Evolutionary conservation across 1,139 yeast species (phyloP), one percentile per base, ranked within the genome.

Genomic region (Pneumocystis wakefieldiae): DNA sequence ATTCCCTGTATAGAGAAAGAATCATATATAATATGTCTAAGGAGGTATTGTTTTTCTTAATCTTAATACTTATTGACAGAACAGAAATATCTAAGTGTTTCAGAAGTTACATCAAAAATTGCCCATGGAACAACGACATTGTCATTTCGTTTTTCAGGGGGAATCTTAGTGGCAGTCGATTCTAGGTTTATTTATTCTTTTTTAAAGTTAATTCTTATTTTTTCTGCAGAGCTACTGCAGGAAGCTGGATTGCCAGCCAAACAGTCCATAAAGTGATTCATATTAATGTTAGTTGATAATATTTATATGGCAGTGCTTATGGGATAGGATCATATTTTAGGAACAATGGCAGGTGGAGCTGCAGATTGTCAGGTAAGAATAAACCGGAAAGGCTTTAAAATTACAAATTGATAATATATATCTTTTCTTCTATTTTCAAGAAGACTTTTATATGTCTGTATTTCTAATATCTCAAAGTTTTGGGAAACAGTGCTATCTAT

Each of bases 261-360:
- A 90, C 97, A 1, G 99, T 92, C 68, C 91, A 92, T 76, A 92
- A 92, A 76, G 98, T 92, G 63, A 91, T 92, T 73, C 92, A 92
- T 75, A 92, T 92, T 76, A 94, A 94, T 75, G 97, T 97, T 24
- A 8, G 19, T 62, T 87, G 87, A 48, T 19, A 3, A 6, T 4
- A 8, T 32, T 32, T 32, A 28, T 48, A n/a, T 24, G 10, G 2
- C 24, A 4, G 6, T 48, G 8, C 28, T 48, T 48, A 48, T 24
- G 10, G 2, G n/a, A 10, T 5, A 48, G 55, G 7, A 48, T 73
- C 65, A 61, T 64, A 77, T 92, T 69, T 81, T 92, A 71, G 99
- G 99, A 68, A 92, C 99, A 39, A 85, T 92, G 97, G 99, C 99
- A 48, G 99, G 99, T 76, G 97, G 97, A 78, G 99, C 99, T 62